Base-by-base conservation (phyloP, 2,329 filamentous ascomycete species). In the Fusarium sp. region DNA sequence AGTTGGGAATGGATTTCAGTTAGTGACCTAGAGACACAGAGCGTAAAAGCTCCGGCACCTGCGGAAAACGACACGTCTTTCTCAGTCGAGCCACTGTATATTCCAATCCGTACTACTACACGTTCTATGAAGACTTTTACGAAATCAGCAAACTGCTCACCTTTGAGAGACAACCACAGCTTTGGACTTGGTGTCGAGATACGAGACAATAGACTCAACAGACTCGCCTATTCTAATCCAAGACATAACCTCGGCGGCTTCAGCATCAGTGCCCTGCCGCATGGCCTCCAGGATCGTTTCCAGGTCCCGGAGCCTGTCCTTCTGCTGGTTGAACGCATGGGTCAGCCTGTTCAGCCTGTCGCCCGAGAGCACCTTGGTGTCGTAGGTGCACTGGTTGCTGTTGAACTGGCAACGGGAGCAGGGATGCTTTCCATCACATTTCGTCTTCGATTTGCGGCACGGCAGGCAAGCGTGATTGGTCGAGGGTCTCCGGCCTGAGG, bases 361-460 rank as follows among this genome's bases (percentile, higher is more conserved):
- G n/a, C 67, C 66, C 0, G 54, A 59, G 13, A 67, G 18, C 3
- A 30, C 39, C 50, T 46, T 40, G 1, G n/a, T 70, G 37, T 70
- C 54, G n/a, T 68, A 70, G 1, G 30, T 43, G 41, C 62, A 64
- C 11, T 23, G 30, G 44, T 43, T 44, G 12, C 63, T 41, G 23
- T n/a, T 50, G 39, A 41, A 18, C 36, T 39, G 50, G 31, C 66
- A 67, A 23, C 54, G 46, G 0, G 10, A 13, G 6, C 58, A 68
- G 12, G 67, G 50, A 13, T 64, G 37, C 10, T 28, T 50, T 30
- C 66, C 66, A 7, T 70, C 66, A 6, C 66, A 67, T 18, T 40
- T 68, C 16, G 44, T 60, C 41, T 67, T 70, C 34, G 53, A 53
- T 41, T 65, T 69, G 6, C 65, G 61, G 12, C 65, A 69, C 4